These are phyloP conservation scores for Puccinia hordei DNA, from an alignment of 1,284 basidiomycete genomes.

Conservation along the genomic window DNA sequence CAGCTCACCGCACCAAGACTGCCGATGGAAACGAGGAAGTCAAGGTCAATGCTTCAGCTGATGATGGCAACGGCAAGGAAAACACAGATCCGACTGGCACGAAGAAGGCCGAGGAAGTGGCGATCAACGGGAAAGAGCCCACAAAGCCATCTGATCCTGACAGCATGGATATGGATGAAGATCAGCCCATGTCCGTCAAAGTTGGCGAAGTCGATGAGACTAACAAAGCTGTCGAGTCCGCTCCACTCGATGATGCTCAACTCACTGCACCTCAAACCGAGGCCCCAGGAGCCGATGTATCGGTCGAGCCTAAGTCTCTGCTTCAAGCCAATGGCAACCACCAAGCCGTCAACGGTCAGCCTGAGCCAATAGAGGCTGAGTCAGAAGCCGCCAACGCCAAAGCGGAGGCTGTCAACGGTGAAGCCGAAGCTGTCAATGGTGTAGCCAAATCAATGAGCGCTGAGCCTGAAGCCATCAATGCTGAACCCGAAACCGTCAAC, in stretches of 20 bases:
- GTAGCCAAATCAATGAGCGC: no score
- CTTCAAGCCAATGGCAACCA: slow-evolving; percentile 13
- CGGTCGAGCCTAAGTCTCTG: not conserved
- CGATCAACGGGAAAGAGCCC: not conserved
- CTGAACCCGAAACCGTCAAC: not conserved
- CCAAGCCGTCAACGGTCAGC: not conserved
- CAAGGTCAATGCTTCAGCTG: not conserved
- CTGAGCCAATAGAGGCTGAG: not conserved
- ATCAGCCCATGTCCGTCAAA: not conserved
- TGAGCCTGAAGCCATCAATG: no score
- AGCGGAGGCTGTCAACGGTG: not conserved
- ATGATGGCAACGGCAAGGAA: not conserved
- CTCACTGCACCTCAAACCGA: not conserved
- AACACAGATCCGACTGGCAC: slow-evolving; percentile 9
- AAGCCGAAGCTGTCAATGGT: not conserved
- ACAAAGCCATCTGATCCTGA: not conserved
- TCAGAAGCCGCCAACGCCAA: not conserved
- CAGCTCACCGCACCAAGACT: not conserved
- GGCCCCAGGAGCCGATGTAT: not conserved
- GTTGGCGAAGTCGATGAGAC: not conserved
- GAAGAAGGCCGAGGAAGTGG: slow-evolving; percentile 11
- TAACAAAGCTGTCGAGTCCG: slow-evolving; percentile 1
- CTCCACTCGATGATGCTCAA: not conserved
- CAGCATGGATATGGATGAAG: slow-evolving; percentile 11
- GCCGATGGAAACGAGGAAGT: not conserved